These are phyloP conservation scores for Cardamine chenopodiifolia DNA, from an alignment of 345 rosid genomes.

Conservation along the genomic window DNA sequence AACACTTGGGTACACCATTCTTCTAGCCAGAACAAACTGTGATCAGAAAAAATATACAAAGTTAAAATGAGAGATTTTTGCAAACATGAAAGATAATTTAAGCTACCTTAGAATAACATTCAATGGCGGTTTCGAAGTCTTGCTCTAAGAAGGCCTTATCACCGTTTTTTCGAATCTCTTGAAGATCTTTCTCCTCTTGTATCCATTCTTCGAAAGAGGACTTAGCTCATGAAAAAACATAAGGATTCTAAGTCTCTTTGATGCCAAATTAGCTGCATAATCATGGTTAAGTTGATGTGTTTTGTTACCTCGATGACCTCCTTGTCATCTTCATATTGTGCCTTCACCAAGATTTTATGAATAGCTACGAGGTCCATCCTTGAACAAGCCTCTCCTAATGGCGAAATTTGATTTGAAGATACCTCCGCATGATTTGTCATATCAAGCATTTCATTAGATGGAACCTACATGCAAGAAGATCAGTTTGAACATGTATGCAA, in stretches of 20 bases:
- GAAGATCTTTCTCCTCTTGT: constrained; percentile 75
- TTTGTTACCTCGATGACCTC: constrained; percentile 68
- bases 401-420: constrained; percentile 59
- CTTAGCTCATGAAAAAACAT: constrained; percentile 44
- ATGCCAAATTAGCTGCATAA: not conserved
- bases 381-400: constrained; percentile 86
- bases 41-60: not conserved
- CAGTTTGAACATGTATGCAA: not conserved
- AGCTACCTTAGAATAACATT: constrained; percentile 79
- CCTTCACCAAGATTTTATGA: constrained; percentile 70
- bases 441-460: constrained; percentile 68
- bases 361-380: constrained; percentile 84
- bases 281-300: not conserved
- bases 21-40: constrained; percentile 76
- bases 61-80: not conserved
- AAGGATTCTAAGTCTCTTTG: constrained; percentile 18
- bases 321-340: constrained; percentile 83
- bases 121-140: constrained; percentile 91
- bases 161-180: constrained; percentile 79
- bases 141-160: constrained; percentile 78
- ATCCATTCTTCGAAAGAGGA: constrained; percentile 93
- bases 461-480: constrained; percentile 54
- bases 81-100: not conserved
- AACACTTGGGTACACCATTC: constrained; percentile 75
- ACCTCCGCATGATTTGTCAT: constrained; percentile 57